phyloP scores from a whole-genome alignment of 106 monocot genomes.

The Dendrobium officinale region DNA sequence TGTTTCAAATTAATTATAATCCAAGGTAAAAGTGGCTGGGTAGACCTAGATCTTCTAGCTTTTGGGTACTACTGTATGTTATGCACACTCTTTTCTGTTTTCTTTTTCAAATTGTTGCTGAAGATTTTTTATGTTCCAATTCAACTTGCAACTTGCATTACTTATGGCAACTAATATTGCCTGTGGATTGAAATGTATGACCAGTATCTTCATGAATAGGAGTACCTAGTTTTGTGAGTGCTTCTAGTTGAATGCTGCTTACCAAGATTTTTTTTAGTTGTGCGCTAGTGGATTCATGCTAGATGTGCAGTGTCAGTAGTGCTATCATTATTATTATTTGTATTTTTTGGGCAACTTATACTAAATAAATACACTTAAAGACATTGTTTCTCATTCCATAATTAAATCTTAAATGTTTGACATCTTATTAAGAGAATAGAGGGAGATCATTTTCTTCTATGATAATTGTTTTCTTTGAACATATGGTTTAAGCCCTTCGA shows the following conservation, averaged over 20 bases:
- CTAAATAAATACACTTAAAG: no score
- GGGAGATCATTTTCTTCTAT: no score
- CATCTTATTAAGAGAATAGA: no score
- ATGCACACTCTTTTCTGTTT: not conserved
- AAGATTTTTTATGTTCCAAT: not conserved
- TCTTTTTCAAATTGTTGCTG: not conserved
- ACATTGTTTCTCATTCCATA: no score
- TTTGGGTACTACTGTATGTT: not conserved
- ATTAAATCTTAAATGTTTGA: no score
- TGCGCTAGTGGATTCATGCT: not conserved
- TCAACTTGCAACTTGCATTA: not conserved
- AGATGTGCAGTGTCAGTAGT: no score
- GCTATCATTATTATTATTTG: no score
- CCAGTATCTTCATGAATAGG: not conserved
- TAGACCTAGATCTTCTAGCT: not conserved
- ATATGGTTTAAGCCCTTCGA: no score
- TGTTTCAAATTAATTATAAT: constrained; percentile 65
- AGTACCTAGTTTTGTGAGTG: not conserved
- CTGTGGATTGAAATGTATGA: not conserved
- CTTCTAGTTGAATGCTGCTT: not conserved
- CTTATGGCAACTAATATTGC: not conserved
- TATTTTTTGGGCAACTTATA: no score
- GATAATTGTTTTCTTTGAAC: no score
- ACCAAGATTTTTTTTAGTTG: not conserved
- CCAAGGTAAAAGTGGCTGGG: constrained; percentile 45